Base-by-base conservation (phyloP, 768 basidiomycete genomes). In the Phlegmacium glaucopus region DNA sequence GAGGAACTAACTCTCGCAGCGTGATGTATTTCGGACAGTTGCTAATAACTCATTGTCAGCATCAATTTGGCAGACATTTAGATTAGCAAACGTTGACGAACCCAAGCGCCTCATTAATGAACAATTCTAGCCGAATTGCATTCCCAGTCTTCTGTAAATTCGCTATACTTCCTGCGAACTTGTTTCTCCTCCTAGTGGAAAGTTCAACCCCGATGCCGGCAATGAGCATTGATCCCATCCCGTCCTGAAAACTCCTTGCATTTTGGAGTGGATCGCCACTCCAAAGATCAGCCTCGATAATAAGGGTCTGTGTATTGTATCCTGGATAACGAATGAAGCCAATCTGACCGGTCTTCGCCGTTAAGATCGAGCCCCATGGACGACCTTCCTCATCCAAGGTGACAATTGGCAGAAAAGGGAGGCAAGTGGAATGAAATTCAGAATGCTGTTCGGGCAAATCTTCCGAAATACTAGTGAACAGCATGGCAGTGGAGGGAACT, bases 11-110 rank as follows among this genome's bases (percentile, higher is more conserved):
- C 10, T 80, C 70, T 10, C 81, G 76, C 32, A 76, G 58, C 42
- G 73, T 82, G 56, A 85, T 85, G 49, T 86, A 86, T 55, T 85
- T 86, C 9, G 83, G 84, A 56, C 83, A 85, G 48, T 83, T 83
- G 38, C 84, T 84, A 26, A 13, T 15, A 13, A 9, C 22, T 22
- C 2, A 5, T 22, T 22, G 22, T 22, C 22, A 22, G 22, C 22
- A 22, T 22, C 22, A 5, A 22, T 22, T 22, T 22, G 22, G 22
- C 22, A 39, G 26, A 36, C 1, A 28, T n/a, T n/a, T 6, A 1
- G 9, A 30, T 42, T 13, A 36, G 46, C 11, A 32, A 50, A 15
- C 11, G 25, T 27, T 13, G 3, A 70, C 75, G 39, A 51, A 82
- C 82, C 82, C 82, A 26, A 83, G 59, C 10, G 82, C 75, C 53